phyloP scores from a whole-genome alignment of 495 filamentous ascomycete genomes.

The Melanomma pulvis-pyrius region DNA sequence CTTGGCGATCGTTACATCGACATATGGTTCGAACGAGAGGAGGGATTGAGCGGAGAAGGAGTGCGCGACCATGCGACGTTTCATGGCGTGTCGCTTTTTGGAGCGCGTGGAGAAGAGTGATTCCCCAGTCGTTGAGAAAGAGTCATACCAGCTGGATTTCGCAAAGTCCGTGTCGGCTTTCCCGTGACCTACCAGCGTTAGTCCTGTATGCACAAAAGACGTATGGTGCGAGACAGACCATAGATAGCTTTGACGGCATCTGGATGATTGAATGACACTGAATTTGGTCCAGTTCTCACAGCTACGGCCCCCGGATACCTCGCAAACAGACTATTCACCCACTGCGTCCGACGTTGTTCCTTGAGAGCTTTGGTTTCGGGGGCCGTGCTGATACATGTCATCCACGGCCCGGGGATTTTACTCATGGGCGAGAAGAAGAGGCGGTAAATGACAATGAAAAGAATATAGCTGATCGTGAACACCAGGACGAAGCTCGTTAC shows the following conservation, averaged over 20 bases:
- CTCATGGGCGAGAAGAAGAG: conserved; percentile 35
- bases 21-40: conserved; percentile 26
- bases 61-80: conserved; percentile 30
- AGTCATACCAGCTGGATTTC: conserved; percentile 35
- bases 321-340: conserved; percentile 28
- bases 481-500: too few relatives aligned
- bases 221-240: neutral
- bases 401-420: conserved; percentile 34
- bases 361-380: conserved; percentile 34
- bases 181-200: conserved; percentile 28
- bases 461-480: neutral
- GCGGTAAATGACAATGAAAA: conserved; percentile 18
- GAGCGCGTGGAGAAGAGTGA: conserved; percentile 31
- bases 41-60: conserved; percentile 24
- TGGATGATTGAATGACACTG: conserved; percentile 35
- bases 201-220: neutral
- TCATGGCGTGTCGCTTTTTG: conserved; percentile 33
- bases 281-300: conserved; percentile 29
- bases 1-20: conserved; percentile 27
- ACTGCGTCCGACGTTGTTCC: conserved; percentile 18
- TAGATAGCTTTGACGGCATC: conserved; percentile 37
- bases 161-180: conserved; percentile 25
- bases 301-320: conserved; percentile 29
- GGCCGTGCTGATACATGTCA: conserved; percentile 27
- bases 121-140: conserved; percentile 33